Base-by-base conservation (phyloP, 306 rosid species). In the Malus domestica region DNA sequence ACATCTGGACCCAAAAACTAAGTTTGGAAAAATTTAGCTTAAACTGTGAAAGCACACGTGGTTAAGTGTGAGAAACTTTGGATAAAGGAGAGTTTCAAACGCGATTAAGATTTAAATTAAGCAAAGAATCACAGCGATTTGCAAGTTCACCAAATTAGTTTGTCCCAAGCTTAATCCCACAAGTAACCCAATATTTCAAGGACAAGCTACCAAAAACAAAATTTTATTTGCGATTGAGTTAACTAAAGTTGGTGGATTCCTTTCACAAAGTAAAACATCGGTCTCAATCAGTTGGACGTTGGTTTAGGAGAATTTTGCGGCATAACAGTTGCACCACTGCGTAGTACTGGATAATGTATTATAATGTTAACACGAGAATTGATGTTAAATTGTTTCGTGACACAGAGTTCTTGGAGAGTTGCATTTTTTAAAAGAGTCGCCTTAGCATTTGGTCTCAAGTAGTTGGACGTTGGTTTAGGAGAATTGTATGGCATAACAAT, bases 191-290 rank as follows among this genome's bases (percentile, higher is more conserved):
- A 5, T 18, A 29, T 49, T 68, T 78, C 54, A 70, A 23, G 45
- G 64, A 35, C 73, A 76, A 30, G 30, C 59, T 19, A 30, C 20
- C 18, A 29, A 29, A 16, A 30, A 14, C 18, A 29, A 29, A 22
- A n/a, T 18, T 6, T 8, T 12, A 4, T 40, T 52, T 33, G 49
- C 5, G 35, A 52, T 65, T 67, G 69, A 42, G 57, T 66, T 83
- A 57, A 52, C 51, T 32, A 45, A 73, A 59, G 83, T 71, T 0
- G 88, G 76, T 76, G 49, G 58, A 61, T 72, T 81, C 27, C 80
- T 77, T 79, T 85, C 81, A 32, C 8, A 67, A 76, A 51, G 73
- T 66, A 73, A 67, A 59, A 57, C 70, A 70, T 69, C 38, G 29
- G 54, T 71, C 49, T 78, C 67, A 78, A 6, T 32, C 72, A 16